Evolutionary conservation across 495 filamentous ascomycete species (phyloP), one percentile per base, ranked within the genome.

Genomic region (Hamigera avellanea): DNA sequence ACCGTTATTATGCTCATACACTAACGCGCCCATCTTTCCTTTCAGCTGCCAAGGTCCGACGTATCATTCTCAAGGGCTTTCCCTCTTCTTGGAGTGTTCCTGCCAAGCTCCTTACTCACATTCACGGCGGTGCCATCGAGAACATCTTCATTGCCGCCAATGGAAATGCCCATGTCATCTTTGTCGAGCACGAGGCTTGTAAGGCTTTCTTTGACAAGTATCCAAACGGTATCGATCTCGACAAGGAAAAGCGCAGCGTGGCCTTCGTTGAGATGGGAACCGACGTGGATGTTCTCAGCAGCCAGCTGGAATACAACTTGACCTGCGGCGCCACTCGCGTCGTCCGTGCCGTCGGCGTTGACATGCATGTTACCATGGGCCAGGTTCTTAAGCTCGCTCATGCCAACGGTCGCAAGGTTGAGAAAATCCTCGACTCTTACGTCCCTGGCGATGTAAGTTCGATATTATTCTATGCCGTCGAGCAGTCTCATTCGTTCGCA

Each of bases 51-150:
- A 44, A 49, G 8, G 32, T 49, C 14, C 49, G 57, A 32, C 52
- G 48, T 1, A 37, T 62, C n/a, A 42, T 66, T 7, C 54, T 72
- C 32, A 62, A 51, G 19, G 43, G 48, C 31, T 45, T 64, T n/a
- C 58, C 66, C 0, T 32, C 44, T 7, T 41, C 42, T 28, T 50
- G 51, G n/a, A 44, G 33, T 12, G 54, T 35, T 15, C 39, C 62
- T 2, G 41, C 50, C 26, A 52, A 62, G 32, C 40, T 70, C 19
- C 43, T 68, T 5, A 54, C 56, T 2, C 43, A 72, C 3, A 47
- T 71, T 3, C 59, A 62, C 32, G 67, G 66, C 6, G 69, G 68
- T 12, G 25, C 46, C 9, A 35, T 75, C 14, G 69, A 72, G 32
- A 55, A 53, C 31, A 32, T 44, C 19, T 32, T 23, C 12, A 18